Conservation (phyloP, 2,329 filamentous ascomycete species). For the Diaporthe sp. region DNA sequence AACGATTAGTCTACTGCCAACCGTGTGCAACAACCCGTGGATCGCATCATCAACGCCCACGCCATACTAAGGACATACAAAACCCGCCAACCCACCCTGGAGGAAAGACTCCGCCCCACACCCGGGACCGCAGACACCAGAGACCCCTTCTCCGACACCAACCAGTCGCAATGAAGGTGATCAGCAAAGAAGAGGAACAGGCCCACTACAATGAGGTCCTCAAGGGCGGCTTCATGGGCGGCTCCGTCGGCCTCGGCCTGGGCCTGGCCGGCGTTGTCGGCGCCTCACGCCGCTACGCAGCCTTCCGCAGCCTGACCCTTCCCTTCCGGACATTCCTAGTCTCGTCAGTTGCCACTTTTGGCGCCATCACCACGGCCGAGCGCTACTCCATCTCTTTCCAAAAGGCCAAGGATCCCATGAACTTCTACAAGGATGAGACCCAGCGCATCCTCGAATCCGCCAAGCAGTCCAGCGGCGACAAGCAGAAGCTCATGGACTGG, state of each 20-base stretch:
- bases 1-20: not conserved
- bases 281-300: conserved; percentile 79
- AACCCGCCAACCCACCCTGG: not conserved
- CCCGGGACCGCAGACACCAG: conserved; percentile 29
- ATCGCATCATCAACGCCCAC: not conserved
- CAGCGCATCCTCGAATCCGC: conserved; percentile 68
- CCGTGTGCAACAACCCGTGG: no score
- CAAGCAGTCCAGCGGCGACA: conserved; percentile 62
- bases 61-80: not conserved
- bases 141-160: not conserved
- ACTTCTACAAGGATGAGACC: conserved; percentile 75
- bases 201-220: conserved; percentile 88
- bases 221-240: conserved; percentile 83
- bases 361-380: conserved; percentile 90
- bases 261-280: conserved; percentile 78
- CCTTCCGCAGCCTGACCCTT: conserved; percentile 84
- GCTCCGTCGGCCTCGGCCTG: conserved; percentile 74
- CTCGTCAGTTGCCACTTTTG: conserved; percentile 85
- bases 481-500: conserved; percentile 78
- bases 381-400: conserved; percentile 77
- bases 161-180: conserved; percentile 83
- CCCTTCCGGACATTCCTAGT: conserved; percentile 94
- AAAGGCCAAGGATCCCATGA: conserved; percentile 75
- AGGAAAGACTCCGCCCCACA: not conserved
- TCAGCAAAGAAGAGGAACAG: conserved; percentile 92